Conservation (phyloP, 1,284 basidiomycete species). For the Cutaneotrichosporon cutaneum region DNA sequence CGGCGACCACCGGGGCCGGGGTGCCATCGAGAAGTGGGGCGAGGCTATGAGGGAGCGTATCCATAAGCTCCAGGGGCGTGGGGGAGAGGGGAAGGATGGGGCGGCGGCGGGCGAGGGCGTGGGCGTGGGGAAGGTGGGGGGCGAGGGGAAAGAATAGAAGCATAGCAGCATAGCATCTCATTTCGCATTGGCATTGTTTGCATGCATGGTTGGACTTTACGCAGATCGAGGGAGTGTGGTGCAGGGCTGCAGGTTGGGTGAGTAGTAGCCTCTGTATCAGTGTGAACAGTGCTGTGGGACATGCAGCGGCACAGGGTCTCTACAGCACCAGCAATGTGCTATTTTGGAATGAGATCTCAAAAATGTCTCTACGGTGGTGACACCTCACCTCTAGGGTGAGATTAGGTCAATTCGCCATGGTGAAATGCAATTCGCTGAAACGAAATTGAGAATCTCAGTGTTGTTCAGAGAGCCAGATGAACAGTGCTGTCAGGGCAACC, state of each 20-base stretch:
- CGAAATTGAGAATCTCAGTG: no score
- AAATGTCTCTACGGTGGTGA: neutral
- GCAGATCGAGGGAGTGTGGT: neutral
- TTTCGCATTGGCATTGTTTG: slow-evolving; percentile 16
- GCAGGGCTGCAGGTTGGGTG: no score
- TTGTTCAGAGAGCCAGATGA: no score
- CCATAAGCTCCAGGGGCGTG: slow-evolving; percentile 1
- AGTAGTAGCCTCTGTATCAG: no score
- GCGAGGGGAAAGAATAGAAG: neutral
- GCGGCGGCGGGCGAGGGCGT: neutral
- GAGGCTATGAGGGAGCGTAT: slow-evolving; percentile 2
- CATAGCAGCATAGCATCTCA: neutral
- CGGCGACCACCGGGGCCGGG: slow-evolving; percentile 32
- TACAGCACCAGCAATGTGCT: no score
- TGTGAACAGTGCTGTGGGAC: no score
- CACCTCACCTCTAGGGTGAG: neutral
- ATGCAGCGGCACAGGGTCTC: no score
- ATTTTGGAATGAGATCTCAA: no score
- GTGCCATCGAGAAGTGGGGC: slow-evolving; percentile 5
- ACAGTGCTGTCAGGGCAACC: no score
- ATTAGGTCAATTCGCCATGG: no score
- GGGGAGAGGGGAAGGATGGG: neutral
- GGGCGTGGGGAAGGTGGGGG: neutral
- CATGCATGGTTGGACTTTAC: slow-evolving; percentile 1
- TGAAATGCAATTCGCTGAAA: no score